Base-by-base conservation (phyloP, 495 filamentous ascomycete genomes). In the Aspergillus heteromorphus region DNA sequence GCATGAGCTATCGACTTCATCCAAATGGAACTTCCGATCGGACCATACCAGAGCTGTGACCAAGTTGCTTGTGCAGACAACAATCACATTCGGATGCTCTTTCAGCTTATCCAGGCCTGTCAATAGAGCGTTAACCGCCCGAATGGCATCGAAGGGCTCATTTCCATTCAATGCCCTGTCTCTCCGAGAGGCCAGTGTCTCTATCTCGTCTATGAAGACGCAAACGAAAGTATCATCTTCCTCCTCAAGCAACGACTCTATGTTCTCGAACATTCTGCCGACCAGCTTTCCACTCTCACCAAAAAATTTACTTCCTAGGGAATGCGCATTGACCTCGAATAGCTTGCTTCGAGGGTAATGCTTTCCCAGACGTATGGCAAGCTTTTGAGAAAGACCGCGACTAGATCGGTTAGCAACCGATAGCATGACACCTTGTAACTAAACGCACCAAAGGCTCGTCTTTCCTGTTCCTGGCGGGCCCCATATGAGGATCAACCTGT, bases 401-500 rank as follows among this genome's bases (percentile, higher is more conserved):
- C 73, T 65, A 43, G 1, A 45, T 14, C 23, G n/a, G 13, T 47
- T 29, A 47, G 43, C 27, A 16, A 16, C 29, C 16, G 4, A 20
- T 1, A 5, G 14, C 11, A 17, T 9, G 21, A 9, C 16, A 20
- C 17, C 11, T 1, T 45, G 30, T 21, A 14, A 1, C 14, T 21
- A n/a, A 18, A 47, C 58, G 11, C 52, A 65, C 67, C 73, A 79
- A 7, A 81, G 59, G 18, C 68, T 76, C 7, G 73, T 76, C 54
- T 83, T 83, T 10, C 80, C 80, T 11, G 75, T 78, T 1, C 80
- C 81, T 9, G 81, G 76, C n/a, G 81, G 79, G 1, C 81, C 81
- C 63, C 79, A 70, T 23, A 84, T 67, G 14, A 84, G 64, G 9
- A 81, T 51, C 23, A 71, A 20, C 41, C 65, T 58, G 38, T 73